phyloP scores from a whole-genome alignment of 2,329 filamentous ascomycete genomes.

The Penicillium sp. region DNA sequence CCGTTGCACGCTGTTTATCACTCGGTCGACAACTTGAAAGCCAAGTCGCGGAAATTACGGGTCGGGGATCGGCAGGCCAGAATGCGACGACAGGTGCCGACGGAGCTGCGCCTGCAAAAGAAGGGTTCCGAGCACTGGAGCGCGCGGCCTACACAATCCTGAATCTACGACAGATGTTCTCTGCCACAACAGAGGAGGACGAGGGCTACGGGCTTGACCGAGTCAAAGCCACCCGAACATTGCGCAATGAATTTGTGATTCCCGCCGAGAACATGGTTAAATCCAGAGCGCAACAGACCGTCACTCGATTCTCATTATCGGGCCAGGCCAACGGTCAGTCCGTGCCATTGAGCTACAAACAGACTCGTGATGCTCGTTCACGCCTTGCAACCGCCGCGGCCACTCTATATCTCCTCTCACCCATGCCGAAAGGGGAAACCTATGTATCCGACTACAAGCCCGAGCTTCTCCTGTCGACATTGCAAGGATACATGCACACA shows the following conservation, averaged over 20 bases:
- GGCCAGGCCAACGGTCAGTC: constrained; percentile 27
- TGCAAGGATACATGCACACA: constrained; percentile 80
- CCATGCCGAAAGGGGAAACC: constrained; percentile 54
- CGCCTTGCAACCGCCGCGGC: constrained; percentile 71
- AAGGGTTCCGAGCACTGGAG: constrained; percentile 77
- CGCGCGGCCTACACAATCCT: constrained; percentile 77
- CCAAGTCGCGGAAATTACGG: constrained; percentile 70
- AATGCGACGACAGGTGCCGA: constrained; percentile 33
- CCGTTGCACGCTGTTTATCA: constrained; percentile 74
- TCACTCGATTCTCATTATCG: constrained; percentile 79
- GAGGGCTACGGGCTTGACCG: constrained; percentile 74
- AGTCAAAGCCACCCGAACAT: constrained; percentile 67
- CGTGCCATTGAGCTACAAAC: constrained; percentile 52
- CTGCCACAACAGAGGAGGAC: constrained; percentile 64
- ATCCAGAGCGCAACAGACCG: constrained; percentile 70
- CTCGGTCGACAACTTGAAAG: constrained; percentile 82
- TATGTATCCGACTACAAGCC: constrained; percentile 57
- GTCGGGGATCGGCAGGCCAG: constrained; percentile 32
- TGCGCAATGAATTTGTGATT: constrained; percentile 67
- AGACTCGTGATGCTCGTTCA: constrained; percentile 71
- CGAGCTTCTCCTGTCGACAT: constrained; percentile 67
- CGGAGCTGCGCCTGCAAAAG: constrained; percentile 45
- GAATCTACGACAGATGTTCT: constrained; percentile 69
- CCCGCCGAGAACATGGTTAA: constrained; percentile 74
- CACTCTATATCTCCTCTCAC: constrained; percentile 78